These are phyloP conservation scores for Ceratocystis colombiana DNA, from an alignment of 2,329 filamentous ascomycete species.

Conservation along the genomic window DNA sequence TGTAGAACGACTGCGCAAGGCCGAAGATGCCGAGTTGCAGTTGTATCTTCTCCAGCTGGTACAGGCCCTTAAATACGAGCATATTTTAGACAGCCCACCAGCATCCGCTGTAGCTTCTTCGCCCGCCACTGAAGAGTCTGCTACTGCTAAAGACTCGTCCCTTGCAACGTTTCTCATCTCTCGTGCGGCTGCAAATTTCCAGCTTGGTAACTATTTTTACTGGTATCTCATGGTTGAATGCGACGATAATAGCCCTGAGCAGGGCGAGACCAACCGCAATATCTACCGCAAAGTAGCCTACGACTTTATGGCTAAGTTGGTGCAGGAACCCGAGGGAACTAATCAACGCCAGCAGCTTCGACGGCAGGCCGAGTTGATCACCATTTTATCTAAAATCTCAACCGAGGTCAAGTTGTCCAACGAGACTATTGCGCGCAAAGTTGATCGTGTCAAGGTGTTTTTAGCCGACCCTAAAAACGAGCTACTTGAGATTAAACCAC, in stretches of 20 bases:
- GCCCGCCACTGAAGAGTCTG: conserved; percentile 44
- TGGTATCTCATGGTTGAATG: conserved; percentile 99
- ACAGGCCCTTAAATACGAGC: conserved; percentile 90
- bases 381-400: conserved; percentile 77
- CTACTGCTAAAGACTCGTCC: conserved; percentile 56
- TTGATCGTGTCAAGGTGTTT: conserved; percentile 73
- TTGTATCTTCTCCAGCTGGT: conserved; percentile 90
- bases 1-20: conserved; percentile 80
- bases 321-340: conserved; percentile 57
- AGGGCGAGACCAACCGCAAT: conserved; percentile 63
- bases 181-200: conserved; percentile 77
- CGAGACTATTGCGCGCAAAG: conserved; percentile 68
- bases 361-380: conserved; percentile 80
- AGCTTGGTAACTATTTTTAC: conserved; percentile 87
- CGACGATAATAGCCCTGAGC: conserved; percentile 69
- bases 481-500: conserved; percentile 68
- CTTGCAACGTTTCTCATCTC: conserved; percentile 82
- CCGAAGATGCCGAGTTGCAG: conserved; percentile 82
- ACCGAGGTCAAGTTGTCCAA: conserved; percentile 75
- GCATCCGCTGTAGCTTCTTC: conserved; percentile 51
- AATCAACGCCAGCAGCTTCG: conserved; percentile 67
- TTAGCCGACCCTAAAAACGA: conserved; percentile 86
- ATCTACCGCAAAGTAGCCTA: conserved; percentile 90
- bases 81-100: conserved; percentile 42
- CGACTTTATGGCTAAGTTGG: conserved; percentile 86